Evolutionary conservation across 129 eudicot species (phyloP), one percentile per base, ranked within the genome.

Genomic region (Escallonia herrerae): DNA sequence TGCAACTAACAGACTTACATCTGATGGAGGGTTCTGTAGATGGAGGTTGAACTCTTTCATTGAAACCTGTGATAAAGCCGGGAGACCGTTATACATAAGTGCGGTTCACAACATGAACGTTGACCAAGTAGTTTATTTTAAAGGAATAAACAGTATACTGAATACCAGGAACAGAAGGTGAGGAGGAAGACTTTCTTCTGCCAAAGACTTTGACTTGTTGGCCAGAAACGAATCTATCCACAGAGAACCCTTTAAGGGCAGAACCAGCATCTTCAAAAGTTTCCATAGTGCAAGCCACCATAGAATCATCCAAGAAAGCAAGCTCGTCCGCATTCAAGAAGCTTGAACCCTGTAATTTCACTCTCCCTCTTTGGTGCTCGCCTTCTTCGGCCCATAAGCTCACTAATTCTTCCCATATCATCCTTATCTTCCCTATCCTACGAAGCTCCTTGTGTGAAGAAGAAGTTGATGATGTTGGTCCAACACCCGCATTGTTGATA

Each of bases 351-450:
- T 82, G 86, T 59, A 82, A 68, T 74, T 85, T 88, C 15, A 88
- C 74, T 69, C 96, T 76, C 38, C 91, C 96, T 60, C 84, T 75
- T 56, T 87, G 86, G 70, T 74, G 85, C 33, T 82, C 96, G n/a
- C 89, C 93, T 48, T 82, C 96, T 67, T 88, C 96, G 9, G 81
- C 93, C 96, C 96, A 88, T 59, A 88, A 77, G 51, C 82, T 88
- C 74, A 88, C 93, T 2, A 80, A 80, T 65, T 88, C 96, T 59
- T 88, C 96, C 96, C 96, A 88, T 37, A 83, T 74, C 93, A 88
- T 88, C 72, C 96, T 80, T 11, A 82, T 72, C 71, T 83, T 84
- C 12, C 96, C 96, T 22, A 88, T 82, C 8, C 96, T 68, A 8
- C 82, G 69, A 2, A 80, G 63, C 38, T 88, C 91, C 50, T 66